Conservation (phyloP, 1,284 basidiomycete species). For the Ustilago hordei region DNA sequence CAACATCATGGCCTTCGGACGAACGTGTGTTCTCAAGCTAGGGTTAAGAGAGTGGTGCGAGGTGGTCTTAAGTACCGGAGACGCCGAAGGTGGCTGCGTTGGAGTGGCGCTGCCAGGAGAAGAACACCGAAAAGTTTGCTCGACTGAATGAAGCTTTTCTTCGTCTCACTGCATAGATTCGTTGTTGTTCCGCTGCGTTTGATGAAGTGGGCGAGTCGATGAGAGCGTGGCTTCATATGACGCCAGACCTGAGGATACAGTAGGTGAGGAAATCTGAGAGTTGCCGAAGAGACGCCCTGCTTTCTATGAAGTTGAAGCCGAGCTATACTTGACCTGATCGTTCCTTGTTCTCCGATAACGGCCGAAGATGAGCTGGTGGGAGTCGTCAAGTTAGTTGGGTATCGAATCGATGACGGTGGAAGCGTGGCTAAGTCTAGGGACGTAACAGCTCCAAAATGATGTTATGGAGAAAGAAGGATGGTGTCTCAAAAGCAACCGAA, state of each 20-base stretch:
- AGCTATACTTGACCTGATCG: not conserved
- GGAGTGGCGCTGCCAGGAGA: not conserved
- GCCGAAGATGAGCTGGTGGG: not conserved
- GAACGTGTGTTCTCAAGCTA: not conserved
- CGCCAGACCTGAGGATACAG: not conserved
- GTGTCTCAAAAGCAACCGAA: not conserved
- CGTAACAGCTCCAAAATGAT: not conserved
- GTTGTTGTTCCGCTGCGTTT: not conserved
- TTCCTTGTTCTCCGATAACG: not conserved
- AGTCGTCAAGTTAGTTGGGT: not conserved
- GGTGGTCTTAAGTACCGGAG: not conserved
- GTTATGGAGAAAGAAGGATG: not conserved
- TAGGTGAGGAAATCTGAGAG: not conserved
- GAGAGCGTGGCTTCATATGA: not conserved
- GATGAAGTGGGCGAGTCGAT: not conserved
- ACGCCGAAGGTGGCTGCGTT: not conserved
- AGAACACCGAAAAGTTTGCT: not conserved
- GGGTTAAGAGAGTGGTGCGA: not conserved
- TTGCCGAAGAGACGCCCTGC: not conserved
- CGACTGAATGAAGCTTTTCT: not conserved
- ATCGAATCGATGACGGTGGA: too few species aligned
- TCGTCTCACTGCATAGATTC: not conserved
- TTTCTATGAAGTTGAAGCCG: not conserved
- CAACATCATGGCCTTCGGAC: constrained; percentile 12
- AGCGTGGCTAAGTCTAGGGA: not conserved